Base-by-base conservation (phyloP, 352 stramenopile species). In the Pythium scleroteichum region DNA sequence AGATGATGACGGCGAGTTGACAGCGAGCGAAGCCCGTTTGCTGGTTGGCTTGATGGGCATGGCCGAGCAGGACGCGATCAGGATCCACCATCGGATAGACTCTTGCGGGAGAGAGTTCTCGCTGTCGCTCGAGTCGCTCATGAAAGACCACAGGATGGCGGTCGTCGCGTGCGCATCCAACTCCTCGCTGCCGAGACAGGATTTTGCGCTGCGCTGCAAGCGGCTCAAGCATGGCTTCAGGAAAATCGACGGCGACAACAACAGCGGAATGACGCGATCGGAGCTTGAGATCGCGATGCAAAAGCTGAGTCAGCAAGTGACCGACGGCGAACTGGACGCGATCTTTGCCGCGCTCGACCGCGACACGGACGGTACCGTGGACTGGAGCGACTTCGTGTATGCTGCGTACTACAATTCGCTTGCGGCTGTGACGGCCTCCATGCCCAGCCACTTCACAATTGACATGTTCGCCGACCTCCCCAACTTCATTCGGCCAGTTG, bases 271-370 rank as follows among this genome's bases (percentile, higher is more conserved):
- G 26, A 71, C 71, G 29, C 53, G 54, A 12, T 64, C 51, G 0
- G 73, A 85, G 60, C 62, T 85, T 4, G 73, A 85, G 60, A 85
- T 82, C 50, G 76, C 76, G 22, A 55, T 80, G n/a, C 73, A 85
- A 32, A 85, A 85, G 56, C 64, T 85, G 13, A 67, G 69, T n/a
- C n/a, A 75, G 6, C 49, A 71, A 0, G 35, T 80, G 2, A 53
- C 40, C 4, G 76, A 82, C 33, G 60, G 61, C 19, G 63, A 82
- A 2, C 52, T 82, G 8, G 50, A 73, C 29, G 24, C 12, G 2
- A 68, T 80, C 40, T 62, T 75, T n/a, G 4, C n/a, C 3, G 53
- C 72, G 12, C 60, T 85, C 3, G 76, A 85, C 27, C 57, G 71
- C 1, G 74, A 78, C 54, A 26, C 42, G 0, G 64, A 80, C 45